Evolutionary conservation across 257 asterid genomes (phyloP).

Genomic region (Solanum ahanhuiri): DNA sequence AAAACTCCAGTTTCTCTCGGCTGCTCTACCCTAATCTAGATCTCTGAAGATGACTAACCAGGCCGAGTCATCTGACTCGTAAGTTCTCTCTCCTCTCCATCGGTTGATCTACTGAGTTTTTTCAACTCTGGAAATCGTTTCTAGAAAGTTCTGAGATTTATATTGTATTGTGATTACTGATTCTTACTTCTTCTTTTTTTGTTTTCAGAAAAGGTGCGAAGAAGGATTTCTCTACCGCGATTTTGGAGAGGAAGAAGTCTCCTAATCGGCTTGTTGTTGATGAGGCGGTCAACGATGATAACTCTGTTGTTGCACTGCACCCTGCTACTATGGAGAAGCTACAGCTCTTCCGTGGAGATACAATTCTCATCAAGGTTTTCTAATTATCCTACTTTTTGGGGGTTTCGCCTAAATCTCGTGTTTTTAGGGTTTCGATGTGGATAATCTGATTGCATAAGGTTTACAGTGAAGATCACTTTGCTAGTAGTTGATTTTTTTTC

Average conservation of each 20-base stretch:
- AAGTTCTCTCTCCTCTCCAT: conserved; percentile 16
- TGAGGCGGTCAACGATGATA: conserved; percentile 86
- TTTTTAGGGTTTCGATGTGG: background rate
- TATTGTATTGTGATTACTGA: background rate
- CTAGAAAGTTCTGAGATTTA: background rate
- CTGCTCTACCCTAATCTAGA: background rate
- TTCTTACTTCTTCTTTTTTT: background rate
- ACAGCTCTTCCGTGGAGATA: conserved; percentile 77
- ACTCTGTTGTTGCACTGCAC: conserved; percentile 69
- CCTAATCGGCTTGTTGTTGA: conserved; percentile 75
- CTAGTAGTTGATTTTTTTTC: background rate
- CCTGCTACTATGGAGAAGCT: conserved; percentile 87
- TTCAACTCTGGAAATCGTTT: background rate
- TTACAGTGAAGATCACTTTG: background rate
- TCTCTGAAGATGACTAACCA: conserved; percentile 41
- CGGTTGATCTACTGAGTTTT: background rate
- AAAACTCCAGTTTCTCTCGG: background rate
- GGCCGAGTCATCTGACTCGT: conserved; percentile 80
- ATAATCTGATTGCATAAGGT: background rate
- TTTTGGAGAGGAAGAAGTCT: conserved; percentile 82
- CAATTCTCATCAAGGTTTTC: conserved; percentile 59
- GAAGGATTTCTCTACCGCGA: conserved; percentile 81
- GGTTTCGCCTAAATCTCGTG: background rate
- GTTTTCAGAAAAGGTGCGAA: conserved; percentile 49
- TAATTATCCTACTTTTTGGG: background rate